Evolutionary conservation across 2,329 filamentous ascomycete species (phyloP).

Genomic region (Penicillium sp.): DNA sequence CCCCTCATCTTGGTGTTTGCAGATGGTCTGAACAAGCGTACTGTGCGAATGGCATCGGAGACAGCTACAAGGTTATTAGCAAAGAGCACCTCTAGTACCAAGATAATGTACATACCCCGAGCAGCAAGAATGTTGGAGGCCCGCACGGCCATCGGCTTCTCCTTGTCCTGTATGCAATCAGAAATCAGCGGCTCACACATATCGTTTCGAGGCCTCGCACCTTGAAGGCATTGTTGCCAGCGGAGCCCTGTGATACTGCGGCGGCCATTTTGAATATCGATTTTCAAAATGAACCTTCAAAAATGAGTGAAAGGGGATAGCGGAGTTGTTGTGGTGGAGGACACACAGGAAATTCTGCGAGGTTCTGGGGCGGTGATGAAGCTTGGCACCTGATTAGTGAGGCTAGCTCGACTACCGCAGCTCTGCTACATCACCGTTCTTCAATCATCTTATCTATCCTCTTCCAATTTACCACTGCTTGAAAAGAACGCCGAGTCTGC

Average conservation of each 20-base stretch:
- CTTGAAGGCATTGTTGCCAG: slow-evolving; percentile 65
- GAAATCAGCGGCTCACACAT: slow-evolving; percentile 31
- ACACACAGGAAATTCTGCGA: slow-evolving; percentile 40
- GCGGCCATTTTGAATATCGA: slow-evolving; percentile 48
- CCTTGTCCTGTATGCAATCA: slow-evolving; percentile 65
- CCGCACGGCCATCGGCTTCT: slow-evolving; percentile 96
- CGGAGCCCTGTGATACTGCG: slow-evolving; percentile 46
- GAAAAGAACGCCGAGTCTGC: neutral
- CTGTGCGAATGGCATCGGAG: slow-evolving; percentile 91
- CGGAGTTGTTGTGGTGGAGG: slow-evolving; percentile 25
- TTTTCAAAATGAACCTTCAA: slow-evolving; percentile 27
- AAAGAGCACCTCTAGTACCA: slow-evolving; percentile 4
- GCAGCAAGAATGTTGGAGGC: slow-evolving; percentile 96
- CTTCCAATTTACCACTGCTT: slow-evolving; percentile 10
- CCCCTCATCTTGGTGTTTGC: slow-evolving; percentile 32
- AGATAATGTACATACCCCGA: slow-evolving; percentile 61
- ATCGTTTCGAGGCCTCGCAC: slow-evolving; percentile 39
- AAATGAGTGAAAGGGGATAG: slow-evolving; percentile 22
- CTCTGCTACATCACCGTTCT: slow-evolving; percentile 31
- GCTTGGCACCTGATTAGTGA: slow-evolving; percentile 41
- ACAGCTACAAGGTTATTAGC: slow-evolving; percentile 63
- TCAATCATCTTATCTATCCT: slow-evolving; percentile 22
- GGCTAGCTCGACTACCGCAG: slow-evolving; percentile 36
- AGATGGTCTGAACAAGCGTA: slow-evolving; percentile 35
- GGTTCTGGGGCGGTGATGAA: slow-evolving; percentile 40